Percentiles rank a stretch among this genome's conserved stretches.
These are phyloP conservation scores for Cetradonia linearis DNA, from an alignment of 495 filamentous ascomycete genomes.

Conservation along the genomic window DNA sequence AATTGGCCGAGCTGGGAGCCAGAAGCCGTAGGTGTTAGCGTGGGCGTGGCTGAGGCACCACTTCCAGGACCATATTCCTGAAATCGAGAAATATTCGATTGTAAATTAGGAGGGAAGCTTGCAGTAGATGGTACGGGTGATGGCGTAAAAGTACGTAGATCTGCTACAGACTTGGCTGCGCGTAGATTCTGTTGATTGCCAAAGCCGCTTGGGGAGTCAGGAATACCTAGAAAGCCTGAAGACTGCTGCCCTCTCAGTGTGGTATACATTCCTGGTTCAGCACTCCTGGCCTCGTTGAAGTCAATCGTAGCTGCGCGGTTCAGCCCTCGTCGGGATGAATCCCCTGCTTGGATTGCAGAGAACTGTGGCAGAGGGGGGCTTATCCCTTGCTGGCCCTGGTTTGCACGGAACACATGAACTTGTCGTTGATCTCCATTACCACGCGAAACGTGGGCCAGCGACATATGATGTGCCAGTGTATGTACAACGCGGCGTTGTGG, in stretches of 20 bases:
- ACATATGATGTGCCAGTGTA: constrained; percentile 91
- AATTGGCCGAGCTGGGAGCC: constrained; percentile 45
- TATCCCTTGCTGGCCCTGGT: constrained; percentile 46
- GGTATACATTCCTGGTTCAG: constrained; percentile 56
- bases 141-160: constrained; percentile 87
- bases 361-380: constrained; percentile 55
- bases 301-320: constrained; percentile 97
- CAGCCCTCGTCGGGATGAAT: constrained; percentile 67
- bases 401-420: constrained; percentile 73
- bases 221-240: constrained; percentile 65
- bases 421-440: constrained; percentile 78
- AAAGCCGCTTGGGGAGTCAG: constrained; percentile 67
- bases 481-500: constrained; percentile 81
- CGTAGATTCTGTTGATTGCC: constrained; percentile 68
- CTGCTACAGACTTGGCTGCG: constrained; percentile 91
- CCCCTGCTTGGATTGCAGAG: constrained; percentile 52
- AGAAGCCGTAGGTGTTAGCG: constrained; percentile 64
- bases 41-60: constrained; percentile 59
- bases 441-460: constrained; percentile 75
- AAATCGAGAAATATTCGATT: constrained; percentile 54
- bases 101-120: constrained; percentile 67
- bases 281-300: constrained; percentile 79
- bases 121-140: constrained; percentile 83
- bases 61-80: constrained; percentile 49
- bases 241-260: constrained; percentile 63